phyloP scores from a whole-genome alignment of 108 stramenopile genomes.

The Nannochloropsis salina region DNA sequence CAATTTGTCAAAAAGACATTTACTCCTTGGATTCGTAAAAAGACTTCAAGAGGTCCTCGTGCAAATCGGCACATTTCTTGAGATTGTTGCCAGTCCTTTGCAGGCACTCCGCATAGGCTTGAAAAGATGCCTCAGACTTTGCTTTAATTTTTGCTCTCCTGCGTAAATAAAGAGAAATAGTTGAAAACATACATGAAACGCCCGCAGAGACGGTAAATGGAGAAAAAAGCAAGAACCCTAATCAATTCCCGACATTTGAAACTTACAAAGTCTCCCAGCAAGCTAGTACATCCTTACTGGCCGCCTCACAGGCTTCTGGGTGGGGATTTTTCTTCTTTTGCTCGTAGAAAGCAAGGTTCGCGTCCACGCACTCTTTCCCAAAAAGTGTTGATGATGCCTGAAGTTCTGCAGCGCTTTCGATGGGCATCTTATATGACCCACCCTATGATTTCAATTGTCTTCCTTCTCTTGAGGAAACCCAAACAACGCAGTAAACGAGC shows the following conservation, averaged over 20 bases:
- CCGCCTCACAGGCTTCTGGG: not conserved
- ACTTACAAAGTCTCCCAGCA: constrained; percentile 6
- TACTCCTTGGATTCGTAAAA: not conserved
- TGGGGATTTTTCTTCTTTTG: constrained; percentile 13
- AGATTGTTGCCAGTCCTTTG: not conserved
- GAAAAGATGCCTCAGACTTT: not conserved
- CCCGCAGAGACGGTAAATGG: not conserved
- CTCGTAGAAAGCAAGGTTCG: constrained; percentile 8
- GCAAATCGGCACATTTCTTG: not conserved
- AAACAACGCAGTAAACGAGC: not conserved
- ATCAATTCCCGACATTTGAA: not conserved
- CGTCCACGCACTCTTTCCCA: not conserved
- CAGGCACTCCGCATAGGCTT: constrained; percentile 2
- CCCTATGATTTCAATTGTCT: too few relatives aligned
- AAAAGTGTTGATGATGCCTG: not conserved
- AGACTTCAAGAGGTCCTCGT: not conserved
- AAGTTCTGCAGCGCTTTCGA: not conserved
- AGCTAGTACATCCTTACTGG: not conserved
- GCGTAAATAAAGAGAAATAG: not conserved
- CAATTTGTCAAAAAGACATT: not conserved
- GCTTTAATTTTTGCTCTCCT: constrained; percentile 20
- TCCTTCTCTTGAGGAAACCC: too few relatives aligned
- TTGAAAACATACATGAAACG: not conserved
- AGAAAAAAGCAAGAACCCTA: not conserved
- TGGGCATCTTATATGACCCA: not conserved